A percentile compares a stretch with the other conserved stretches of the same genome.
Conservation (phyloP, 305 asterid species). For the Solanum hybrid region DNA sequence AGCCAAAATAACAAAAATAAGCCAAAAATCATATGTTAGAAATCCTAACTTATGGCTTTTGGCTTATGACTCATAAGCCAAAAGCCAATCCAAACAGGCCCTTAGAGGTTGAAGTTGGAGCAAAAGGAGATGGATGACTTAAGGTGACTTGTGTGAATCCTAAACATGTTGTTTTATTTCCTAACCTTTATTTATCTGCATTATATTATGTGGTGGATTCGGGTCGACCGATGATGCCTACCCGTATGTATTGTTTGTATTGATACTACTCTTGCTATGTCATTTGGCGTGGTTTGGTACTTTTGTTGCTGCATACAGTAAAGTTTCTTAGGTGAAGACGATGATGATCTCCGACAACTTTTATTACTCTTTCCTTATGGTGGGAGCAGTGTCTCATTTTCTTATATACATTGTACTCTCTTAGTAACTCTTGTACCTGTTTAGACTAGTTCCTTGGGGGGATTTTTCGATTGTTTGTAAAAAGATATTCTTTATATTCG, state of each 20-base stretch:
- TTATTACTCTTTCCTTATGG: neutral
- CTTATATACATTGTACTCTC: neutral
- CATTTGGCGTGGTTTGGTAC: neutral
- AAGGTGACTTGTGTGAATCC: neutral
- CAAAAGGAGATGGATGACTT: neutral
- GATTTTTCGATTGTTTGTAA: neutral
- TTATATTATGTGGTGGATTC: neutral
- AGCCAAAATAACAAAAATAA: no score
- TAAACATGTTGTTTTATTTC: neutral
- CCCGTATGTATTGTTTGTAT: neutral
- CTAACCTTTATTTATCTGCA: neutral
- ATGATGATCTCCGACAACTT: neutral
- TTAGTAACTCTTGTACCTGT: neutral
- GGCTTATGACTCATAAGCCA: no score
- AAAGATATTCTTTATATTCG: neutral
- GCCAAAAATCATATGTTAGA: no score
- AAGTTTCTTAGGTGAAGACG: neutral
- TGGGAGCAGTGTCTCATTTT: neutral
- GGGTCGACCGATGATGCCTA: neutral
- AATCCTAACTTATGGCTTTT: no score
- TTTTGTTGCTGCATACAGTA: neutral
- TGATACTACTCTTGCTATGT: neutral
- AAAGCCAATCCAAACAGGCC: no score
- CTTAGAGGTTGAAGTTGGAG: neutral
- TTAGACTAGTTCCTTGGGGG: neutral